Evolutionary conservation across 495 filamentous ascomycete species (phyloP), one percentile per base, ranked within the genome.

Genomic region (Glarea lozoyensis): DNA sequence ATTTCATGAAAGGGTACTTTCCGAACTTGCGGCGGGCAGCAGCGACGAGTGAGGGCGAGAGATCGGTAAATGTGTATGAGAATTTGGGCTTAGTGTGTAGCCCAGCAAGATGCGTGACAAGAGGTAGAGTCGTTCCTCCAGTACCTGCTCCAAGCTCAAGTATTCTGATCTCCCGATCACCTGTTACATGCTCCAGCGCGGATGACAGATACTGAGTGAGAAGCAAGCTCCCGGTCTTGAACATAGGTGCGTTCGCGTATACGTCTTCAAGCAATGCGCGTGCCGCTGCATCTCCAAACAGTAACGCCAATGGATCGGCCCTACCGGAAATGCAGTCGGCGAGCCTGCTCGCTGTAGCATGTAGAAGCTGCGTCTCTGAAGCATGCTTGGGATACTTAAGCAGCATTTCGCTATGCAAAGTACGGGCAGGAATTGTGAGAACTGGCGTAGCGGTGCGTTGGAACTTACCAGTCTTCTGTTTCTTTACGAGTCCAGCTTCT

Each of bases 61-160:
- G 61, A 44, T 79, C 68, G 1, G 74, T 76, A 49, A 63, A 78
- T 0, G 53, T 58, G 40, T 68, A 72, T 41, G 41, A 24, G 37
- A 51, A 23, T 65, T 65, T n/a, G 72, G 64, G 9, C 10, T 39
- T 18, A 17, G 27, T 9, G n/a, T n/a, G n/a, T n/a, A n/a, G n/a
- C 22, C 18, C 18, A 13, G 13, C 20, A 2, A 51, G 13, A 54
- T 49, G 37, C 1, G 40, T 29, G 17, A 55, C 20, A 30, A 66
- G 34, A 1, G 16, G 11, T 24, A 65, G 36, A 2, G 68, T 69
- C 0, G 60, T 55, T 11, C 58, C 55, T 10, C 68, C 68, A 11
- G 61, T 66, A 13, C 59, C 60, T 13, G 60, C 65, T 10, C 70
- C 73, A 20, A 72, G 65, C 46, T 76, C 73, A 5, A 78, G 48